Percentiles rank a stretch among this genome's conserved stretches.
Conservation (phyloP, 352 stramenopile genomes). For the Phytophthora sp. region DNA sequence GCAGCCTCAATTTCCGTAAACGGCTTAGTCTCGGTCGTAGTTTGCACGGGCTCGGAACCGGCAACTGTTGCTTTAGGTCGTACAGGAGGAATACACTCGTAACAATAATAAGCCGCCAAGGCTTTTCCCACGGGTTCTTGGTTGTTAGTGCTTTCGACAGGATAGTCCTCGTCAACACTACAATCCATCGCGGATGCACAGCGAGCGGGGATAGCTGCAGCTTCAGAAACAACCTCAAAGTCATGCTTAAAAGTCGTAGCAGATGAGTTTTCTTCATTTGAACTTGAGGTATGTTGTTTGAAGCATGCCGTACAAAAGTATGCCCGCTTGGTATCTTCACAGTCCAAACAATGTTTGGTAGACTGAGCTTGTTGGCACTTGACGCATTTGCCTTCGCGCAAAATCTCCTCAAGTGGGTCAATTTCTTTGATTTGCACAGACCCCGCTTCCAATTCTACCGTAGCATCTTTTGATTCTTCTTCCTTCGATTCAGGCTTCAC, state of each 20-base stretch:
- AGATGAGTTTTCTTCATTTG: slow-evolving; percentile 4
- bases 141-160: not conserved
- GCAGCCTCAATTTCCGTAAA: not conserved
- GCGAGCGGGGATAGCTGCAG: slow-evolving; percentile 10
- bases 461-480: not conserved
- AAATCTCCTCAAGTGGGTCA: slow-evolving; percentile 7
- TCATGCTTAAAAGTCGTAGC: slow-evolving; percentile 45
- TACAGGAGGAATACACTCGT: slow-evolving; percentile 22
- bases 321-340: slow-evolving; percentile 19
- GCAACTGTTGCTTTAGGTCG: not conserved
- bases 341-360: slow-evolving; percentile 69
- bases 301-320: slow-evolving; percentile 66
- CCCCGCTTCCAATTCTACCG: no score
- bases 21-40: not conserved
- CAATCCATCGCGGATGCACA: slow-evolving; percentile 40
- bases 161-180: slow-evolving; percentile 3
- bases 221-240: slow-evolving; percentile 56
- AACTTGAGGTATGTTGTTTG: slow-evolving; percentile 44
- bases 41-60: not conserved
- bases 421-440: slow-evolving; percentile 17
- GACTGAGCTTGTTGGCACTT: slow-evolving; percentile 41
- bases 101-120: slow-evolving; percentile 53
- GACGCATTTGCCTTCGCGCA: slow-evolving; percentile 40
- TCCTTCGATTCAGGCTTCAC: slow-evolving; percentile 3
- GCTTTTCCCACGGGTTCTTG: slow-evolving; percentile 3